Evolutionary conservation across 164 flowering plant genomes (phyloP), one percentile per base, ranked within the genome.

Genomic region (Liriodendron chinense): DNA sequence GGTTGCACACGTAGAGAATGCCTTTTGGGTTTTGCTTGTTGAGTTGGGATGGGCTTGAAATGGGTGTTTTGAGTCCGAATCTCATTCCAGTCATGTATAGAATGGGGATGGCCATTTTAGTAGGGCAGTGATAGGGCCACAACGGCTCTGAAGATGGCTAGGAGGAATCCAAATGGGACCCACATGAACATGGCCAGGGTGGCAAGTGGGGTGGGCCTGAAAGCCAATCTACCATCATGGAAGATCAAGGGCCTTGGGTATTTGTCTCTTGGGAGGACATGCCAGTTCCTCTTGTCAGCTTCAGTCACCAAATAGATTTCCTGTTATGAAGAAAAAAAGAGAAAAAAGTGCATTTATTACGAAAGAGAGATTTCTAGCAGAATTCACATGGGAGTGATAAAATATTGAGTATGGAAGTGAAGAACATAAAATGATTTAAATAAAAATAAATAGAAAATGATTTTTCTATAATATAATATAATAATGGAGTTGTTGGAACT

Each of bases 221-320:
- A 74, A 2, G 88, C 94, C 57, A 90, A 64, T 68, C 96, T 81
- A 4, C 96, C 92, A 76, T 91, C 93, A 73, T 91, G 96, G 75
- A 91, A 90, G 23, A 90, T 81, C 49, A 91, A 53, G 6, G 88
- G 88, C 26, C 84, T 90, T 63, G 86, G 88, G 79, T 85, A 84
- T 63, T 59, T 85, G 3, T 85, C 78, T 48, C 83, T 84, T 68
- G 89, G 86, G 13, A 90, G 81, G 28, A 3, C 23, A 25, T 81
- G 34, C 83, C 82, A 80, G 10, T 65, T 80, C 68, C 59, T 76
- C 76, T 85, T 86, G 24, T 85, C 85, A 16, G 78, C 69, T 75
- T 72, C 73, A 24, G 74, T 78, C 70, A 86, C 84, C 78, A 80
- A 47, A 82, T 87, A 86, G 26, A 80, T 68, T 71, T 82, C 89